phyloP scores from a whole-genome alignment of 1,284 basidiomycete species.

The Fomes fomentarius region DNA sequence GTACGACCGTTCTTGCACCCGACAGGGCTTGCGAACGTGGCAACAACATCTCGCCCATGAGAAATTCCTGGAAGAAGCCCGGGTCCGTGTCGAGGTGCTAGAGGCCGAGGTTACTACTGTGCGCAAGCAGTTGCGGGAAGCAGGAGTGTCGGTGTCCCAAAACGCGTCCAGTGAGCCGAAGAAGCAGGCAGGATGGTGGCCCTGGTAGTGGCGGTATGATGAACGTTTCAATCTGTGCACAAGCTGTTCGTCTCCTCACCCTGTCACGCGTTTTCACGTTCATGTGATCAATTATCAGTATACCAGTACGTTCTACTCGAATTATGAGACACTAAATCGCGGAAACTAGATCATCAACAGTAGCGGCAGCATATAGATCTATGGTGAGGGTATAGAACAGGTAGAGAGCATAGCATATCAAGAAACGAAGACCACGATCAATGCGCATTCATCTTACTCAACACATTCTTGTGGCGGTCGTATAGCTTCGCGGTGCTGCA shows the following conservation, averaged over 20 bases:
- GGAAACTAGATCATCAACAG: slow-evolving; percentile 14
- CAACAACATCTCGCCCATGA: slow-evolving; percentile 69
- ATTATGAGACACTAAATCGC: slow-evolving; percentile 9
- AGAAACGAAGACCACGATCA: slow-evolving; percentile 3
- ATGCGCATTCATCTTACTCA: slow-evolving; percentile 51
- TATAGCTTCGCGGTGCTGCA: slow-evolving; percentile 69
- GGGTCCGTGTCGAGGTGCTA: slow-evolving; percentile 50
- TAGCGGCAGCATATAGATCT: slow-evolving; percentile 10
- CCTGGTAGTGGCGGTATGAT: slow-evolving; percentile 9
- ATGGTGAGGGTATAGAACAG: slow-evolving; percentile 19
- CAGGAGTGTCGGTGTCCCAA: background rate
- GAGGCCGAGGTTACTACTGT: slow-evolving; percentile 61
- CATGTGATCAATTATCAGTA: slow-evolving; percentile 1
- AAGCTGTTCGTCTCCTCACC: background rate
- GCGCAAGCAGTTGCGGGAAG: slow-evolving; percentile 21
- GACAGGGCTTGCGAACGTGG: slow-evolving; percentile 63
- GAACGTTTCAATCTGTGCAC: too few species aligned
- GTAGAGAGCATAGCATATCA: slow-evolving; percentile 1
- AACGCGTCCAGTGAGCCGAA: slow-evolving; percentile 4
- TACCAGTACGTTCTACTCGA: slow-evolving; percentile 13
- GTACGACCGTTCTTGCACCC: background rate
- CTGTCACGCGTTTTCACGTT: background rate
- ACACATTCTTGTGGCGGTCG: slow-evolving; percentile 62
- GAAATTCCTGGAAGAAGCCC: slow-evolving; percentile 66
- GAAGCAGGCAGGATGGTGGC: slow-evolving; percentile 16